Evolutionary conservation across 1,284 basidiomycete genomes (phyloP).

Genomic region (Mycena sp.): DNA sequence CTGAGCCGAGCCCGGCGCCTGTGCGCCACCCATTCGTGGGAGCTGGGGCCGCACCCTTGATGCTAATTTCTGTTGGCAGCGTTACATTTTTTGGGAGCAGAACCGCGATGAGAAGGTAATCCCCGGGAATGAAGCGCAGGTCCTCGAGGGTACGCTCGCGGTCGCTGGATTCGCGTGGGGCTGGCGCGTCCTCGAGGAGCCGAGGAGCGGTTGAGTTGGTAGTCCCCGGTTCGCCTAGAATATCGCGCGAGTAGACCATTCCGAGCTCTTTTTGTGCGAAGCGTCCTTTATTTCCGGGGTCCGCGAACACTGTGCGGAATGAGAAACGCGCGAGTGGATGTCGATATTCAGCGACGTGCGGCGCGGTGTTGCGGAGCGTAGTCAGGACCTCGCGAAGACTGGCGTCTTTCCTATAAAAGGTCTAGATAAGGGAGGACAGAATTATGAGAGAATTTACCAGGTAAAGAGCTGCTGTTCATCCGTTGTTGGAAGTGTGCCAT

Average conservation of each 20-base stretch:
- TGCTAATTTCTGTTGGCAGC: conserved; percentile 53
- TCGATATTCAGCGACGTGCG: conserved; percentile 71
- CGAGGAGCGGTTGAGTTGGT: conserved; percentile 64
- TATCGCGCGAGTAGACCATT: conserved; percentile 80
- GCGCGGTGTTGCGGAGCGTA: conserved; percentile 72
- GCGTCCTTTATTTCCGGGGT: conserved; percentile 73
- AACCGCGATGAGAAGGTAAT: conserved; percentile 77
- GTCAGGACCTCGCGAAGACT: conserved; percentile 80
- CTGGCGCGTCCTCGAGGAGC: conserved; percentile 62
- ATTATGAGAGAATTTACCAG: conserved; percentile 59
- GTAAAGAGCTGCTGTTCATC: conserved; percentile 84
- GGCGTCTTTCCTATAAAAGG: conserved; percentile 76
- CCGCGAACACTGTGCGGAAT: conserved; percentile 80
- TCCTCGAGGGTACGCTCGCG: conserved; percentile 81
- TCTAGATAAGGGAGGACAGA: neutral
- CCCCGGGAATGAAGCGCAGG: conserved; percentile 79
- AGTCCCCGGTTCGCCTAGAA: conserved; percentile 78
- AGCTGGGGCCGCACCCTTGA: conserved; percentile 58
- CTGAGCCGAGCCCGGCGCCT: conserved; percentile 36
- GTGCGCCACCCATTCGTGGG: conserved; percentile 53
- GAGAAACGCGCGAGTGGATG: conserved; percentile 82
- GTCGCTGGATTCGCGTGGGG: conserved; percentile 47
- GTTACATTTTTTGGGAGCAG: conserved; percentile 73
- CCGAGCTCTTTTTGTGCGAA: conserved; percentile 81
- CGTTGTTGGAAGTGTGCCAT: conserved; percentile 73